Evolutionary conservation across 2,329 filamentous ascomycete genomes (phyloP), one percentile per base, ranked within the genome.

Genomic region (Aureobasidium sp.): DNA sequence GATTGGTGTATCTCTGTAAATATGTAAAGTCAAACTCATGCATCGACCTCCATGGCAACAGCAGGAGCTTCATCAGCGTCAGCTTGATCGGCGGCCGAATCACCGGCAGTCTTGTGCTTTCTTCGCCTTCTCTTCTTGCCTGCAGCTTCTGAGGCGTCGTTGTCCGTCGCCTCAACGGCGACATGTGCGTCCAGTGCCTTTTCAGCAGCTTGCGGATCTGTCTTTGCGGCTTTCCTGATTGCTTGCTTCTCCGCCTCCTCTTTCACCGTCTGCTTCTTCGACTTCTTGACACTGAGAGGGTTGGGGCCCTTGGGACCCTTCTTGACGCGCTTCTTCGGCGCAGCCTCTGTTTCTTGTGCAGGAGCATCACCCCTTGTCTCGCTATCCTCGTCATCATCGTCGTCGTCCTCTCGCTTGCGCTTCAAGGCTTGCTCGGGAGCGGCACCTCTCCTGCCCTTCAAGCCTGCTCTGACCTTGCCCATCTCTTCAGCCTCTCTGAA

Each of bases 381-480:
- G 84, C 52, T 62, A 14, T 65, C 65, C 5, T 65, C 65, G 20
- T 63, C 66, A 14, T 66, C 66, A 11, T 66, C 64, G 4, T 67
- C 69, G 1, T 66, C 67, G 2, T 69, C 70, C 5, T 67, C 68
- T 48, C 68, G 63, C 64, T 71, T 73, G 58, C 71, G 65, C 67
- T 73, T 74, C 63, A 68, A 65, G 2, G 58, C 44, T 31, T 58
- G 53, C 12, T 64, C 65, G 14, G 56, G 53, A 17, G 62, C 62
- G 15, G 61, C 63, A 15, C 69, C 67, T 39, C 71, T 55, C 31
- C 67, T 47, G 3, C 65, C 64, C 48, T 69, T 87, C 66, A 91
- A 76, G 51, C 88, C 89, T 20, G 83, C 80, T 66, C 86, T 82
- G 70, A 92, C 89, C 76, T 95, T 95, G 62, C 80, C 81, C 68